These are phyloP conservation scores for Dactylellina drechsleri DNA, from an alignment of 2,329 filamentous ascomycete genomes.

Conservation along the genomic window DNA sequence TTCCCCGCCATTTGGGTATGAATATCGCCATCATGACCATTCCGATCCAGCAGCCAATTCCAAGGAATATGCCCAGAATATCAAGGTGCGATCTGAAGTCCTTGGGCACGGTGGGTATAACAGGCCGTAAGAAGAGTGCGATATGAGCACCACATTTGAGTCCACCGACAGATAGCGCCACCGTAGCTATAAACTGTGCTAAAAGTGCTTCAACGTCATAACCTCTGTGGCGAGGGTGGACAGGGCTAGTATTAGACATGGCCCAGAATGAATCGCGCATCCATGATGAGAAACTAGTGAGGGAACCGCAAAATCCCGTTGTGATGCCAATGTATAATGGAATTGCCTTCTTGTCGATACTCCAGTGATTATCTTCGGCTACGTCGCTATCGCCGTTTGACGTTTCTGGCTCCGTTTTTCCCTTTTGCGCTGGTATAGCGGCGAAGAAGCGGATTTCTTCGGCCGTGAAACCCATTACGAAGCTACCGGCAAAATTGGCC, in stretches of 20 bases:
- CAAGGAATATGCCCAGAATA: conserved; percentile 71
- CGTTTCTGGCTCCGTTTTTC: conserved; percentile 1
- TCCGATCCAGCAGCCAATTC: conserved; percentile 79
- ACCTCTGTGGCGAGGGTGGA: conserved; percentile 71
- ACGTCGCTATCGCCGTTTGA: conserved; percentile 29
- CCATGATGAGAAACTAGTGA: conserved; percentile 89
- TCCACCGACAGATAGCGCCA: conserved; percentile 75
- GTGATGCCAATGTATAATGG: conserved; percentile 87
- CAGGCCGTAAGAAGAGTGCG: conserved; percentile 66
- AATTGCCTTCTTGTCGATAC: conserved; percentile 77
- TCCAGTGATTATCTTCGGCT: conserved; percentile 32
- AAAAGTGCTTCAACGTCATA: conserved; percentile 85
- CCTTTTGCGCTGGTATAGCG: conserved; percentile 18
- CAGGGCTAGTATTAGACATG: conserved; percentile 73
- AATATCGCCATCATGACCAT: conserved; percentile 77
- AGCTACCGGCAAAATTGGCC: conserved; percentile 84
- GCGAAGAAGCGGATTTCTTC: conserved; percentile 69
- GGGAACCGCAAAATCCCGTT: conserved; percentile 87
- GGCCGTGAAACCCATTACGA: conserved; percentile 84
- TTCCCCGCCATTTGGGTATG: conserved; percentile 82
- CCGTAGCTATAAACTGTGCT: conserved; percentile 77
- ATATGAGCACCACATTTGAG: conserved; percentile 79
- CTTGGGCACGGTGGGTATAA: conserved; percentile 70
- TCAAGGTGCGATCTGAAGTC: conserved; percentile 73
- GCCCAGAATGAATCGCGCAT: conserved; percentile 82